These are phyloP conservation scores for Chamaecyparis obtusa DNA, from an alignment of 75 land plant species.

Conservation along the genomic window DNA sequence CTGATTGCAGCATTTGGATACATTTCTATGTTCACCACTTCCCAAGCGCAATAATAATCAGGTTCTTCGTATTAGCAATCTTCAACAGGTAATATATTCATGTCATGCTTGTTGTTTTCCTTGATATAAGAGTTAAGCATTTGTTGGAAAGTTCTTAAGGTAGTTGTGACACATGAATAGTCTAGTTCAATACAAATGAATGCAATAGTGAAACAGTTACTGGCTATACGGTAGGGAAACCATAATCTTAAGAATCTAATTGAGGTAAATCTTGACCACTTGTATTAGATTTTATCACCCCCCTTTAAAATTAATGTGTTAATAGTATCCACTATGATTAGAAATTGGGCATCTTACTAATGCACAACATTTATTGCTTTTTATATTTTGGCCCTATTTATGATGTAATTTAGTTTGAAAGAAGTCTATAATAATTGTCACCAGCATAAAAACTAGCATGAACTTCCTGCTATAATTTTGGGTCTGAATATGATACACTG, in stretches of 20 bases:
- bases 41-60: constrained; percentile 76
- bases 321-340: background rate
- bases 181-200: background rate
- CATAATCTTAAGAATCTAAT: background rate
- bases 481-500: background rate
- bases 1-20: constrained; percentile 72
- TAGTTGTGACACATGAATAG: background rate
- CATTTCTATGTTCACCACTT: constrained; percentile 77
- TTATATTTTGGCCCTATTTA: background rate
- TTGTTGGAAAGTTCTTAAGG: background rate
- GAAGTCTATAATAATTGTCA: background rate
- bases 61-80: constrained; percentile 73
- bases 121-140: background rate
- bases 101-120: background rate
- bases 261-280: background rate
- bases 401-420: background rate
- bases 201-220: background rate
- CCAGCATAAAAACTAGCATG: background rate
- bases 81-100: constrained; percentile 72
- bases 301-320: background rate
- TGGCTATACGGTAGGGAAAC: background rate
- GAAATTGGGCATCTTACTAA: too few species aligned
- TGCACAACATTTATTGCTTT: background rate
- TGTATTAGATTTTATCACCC: background rate
- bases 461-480: background rate